Evolutionary conservation across 441 rosid species (phyloP).

Genomic region (Populus trichocarpa): DNA sequence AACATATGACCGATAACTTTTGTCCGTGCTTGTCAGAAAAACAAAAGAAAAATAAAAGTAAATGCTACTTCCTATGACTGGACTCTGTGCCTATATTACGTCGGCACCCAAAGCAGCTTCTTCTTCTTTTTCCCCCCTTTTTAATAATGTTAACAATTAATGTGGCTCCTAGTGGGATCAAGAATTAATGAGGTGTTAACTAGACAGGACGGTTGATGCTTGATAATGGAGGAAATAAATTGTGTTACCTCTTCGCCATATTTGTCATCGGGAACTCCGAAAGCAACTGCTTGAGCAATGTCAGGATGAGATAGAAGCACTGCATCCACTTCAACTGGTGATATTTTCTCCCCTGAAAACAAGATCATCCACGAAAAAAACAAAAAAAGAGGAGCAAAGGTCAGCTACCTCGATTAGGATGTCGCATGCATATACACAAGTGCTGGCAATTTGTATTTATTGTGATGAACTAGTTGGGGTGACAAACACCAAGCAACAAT

Average conservation of each 20-base stretch:
- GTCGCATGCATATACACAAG: too few species aligned
- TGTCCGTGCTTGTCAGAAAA: too few species aligned
- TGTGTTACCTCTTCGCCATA: constrained; percentile 84
- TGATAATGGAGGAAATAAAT: not conserved
- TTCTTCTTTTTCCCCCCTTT: too few species aligned
- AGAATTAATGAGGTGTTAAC: not conserved
- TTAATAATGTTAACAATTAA: too few species aligned
- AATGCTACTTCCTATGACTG: too few species aligned
- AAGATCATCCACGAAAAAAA: not conserved
- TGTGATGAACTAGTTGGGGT: too few species aligned
- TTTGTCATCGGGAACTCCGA: constrained; percentile 89
- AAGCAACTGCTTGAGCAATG: constrained; percentile 72
- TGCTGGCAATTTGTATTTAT: too few species aligned
- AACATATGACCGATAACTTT: too few species aligned
- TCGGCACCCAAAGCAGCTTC: not conserved
- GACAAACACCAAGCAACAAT: too few species aligned
- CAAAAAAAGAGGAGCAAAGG: not conserved
- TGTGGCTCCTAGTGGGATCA: too few species aligned
- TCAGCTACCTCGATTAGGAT: not conserved
- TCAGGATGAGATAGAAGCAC: constrained; percentile 71
- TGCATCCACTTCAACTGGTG: constrained; percentile 90
- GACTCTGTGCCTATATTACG: not conserved
- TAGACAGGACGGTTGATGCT: too few species aligned
- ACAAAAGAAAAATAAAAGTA: too few species aligned
- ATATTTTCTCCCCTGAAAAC: constrained; percentile 77